Evolutionary conservation across 1,139 yeast genomes (phyloP), one percentile per base, ranked within the genome.

Genomic region (Candida tropicalis): DNA sequence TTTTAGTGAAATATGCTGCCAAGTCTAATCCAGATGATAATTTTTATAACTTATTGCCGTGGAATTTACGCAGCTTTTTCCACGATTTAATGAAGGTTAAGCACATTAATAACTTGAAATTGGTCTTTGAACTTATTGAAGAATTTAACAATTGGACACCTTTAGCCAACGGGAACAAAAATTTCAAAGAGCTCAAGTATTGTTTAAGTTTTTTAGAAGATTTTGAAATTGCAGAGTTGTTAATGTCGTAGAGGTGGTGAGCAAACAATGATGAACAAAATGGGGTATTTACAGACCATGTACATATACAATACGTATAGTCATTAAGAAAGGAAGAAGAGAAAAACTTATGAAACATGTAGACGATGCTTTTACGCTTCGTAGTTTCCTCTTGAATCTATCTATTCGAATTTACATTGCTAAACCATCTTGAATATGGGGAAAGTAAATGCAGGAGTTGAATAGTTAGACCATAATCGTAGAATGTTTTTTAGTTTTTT

Each of bases 91-190:
- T 64, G 6, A 52, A 54, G 27, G 56, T 75, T 8, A 68, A 66
- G 43, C 75, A 79, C 53, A 63, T 77, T 17, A 62, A 65, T 6
- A 63, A 63, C 26, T 42, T 54, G 17, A 48, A 55, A 24, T 52
- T 75, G 38, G 47, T 73, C 10, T 46, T 50, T 3, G 63, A 65
- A 17, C 55, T 79, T 26, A 45, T 74, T 12, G 43, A 45, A 5
- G 66, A 65, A 31, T 78, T 59, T 52, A 50, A 55, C 7, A 38
- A 47, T 0, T 78, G 83, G 83, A 66, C 66, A 5, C 75, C 79
- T 0, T 54, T 56, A 12, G 18, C 26, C 2, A 33, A 22, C 17
- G 18, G 27, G 11, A 52, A 56, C 2, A 62, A 64, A 38, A 57
- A 48, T 8, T 68, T 72, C 70, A 68, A 65, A 39, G 82, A 77